Conservation (phyloP, 495 filamentous ascomycete species). For the Aspergillus bertholletiae region DNA sequence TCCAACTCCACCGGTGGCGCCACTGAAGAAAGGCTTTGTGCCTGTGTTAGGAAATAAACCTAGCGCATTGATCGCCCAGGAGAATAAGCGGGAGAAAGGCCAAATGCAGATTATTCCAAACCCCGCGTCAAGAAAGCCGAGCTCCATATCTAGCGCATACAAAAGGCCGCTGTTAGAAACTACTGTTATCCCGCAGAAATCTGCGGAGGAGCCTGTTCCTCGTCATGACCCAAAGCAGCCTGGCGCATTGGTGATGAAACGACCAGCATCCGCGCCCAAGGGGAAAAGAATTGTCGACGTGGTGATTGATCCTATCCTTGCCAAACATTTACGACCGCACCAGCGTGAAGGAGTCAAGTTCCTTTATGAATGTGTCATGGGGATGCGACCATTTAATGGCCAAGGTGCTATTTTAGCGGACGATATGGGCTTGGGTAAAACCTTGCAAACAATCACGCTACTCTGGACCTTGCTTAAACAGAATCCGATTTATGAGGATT, state of each 20-base stretch:
- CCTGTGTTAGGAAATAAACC: conserved; percentile 13
- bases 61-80: conserved; percentile 1
- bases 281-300: conserved; percentile 75
- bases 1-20: conserved; percentile 10
- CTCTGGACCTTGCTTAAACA: conserved; percentile 82
- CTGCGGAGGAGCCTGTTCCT: conserved; percentile 45
- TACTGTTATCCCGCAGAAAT: conserved; percentile 46
- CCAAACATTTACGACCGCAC: conserved; percentile 64
- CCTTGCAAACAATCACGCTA: conserved; percentile 73
- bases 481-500: conserved; percentile 62
- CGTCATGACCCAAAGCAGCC: conserved; percentile 63
- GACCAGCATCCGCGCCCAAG: conserved; percentile 51
- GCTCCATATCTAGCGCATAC: conserved; percentile 38
- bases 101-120: conserved; percentile 3
- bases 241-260: conserved; percentile 67
- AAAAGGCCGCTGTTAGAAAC: conserved; percentile 59
- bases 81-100: background rate
- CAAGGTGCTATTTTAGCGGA: conserved; percentile 77
- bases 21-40: conserved; percentile 22
- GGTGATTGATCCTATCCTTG: conserved; percentile 72
- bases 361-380: conserved; percentile 84
- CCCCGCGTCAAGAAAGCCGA: conserved; percentile 19
- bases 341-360: conserved; percentile 77
- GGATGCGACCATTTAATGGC: conserved; percentile 65
- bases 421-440: conserved; percentile 83